These are phyloP conservation scores for Pyrus bretschneideri DNA, from an alignment of 306 rosid genomes.

Conservation along the genomic window DNA sequence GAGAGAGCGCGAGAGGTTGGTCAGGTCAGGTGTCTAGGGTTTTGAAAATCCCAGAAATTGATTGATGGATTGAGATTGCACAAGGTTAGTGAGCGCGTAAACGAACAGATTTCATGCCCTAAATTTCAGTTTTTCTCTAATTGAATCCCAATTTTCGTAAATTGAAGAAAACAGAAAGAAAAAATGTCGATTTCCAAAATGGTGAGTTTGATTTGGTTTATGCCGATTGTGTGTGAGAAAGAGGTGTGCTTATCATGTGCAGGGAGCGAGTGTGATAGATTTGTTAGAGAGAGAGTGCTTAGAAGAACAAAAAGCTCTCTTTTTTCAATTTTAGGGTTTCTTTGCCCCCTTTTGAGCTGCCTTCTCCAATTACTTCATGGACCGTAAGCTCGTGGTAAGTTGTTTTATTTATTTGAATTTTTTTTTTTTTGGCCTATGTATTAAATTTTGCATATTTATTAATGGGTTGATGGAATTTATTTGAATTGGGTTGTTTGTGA, in stretches of 20 bases:
- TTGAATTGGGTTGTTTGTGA: background rate
- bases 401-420: too few relatives aligned
- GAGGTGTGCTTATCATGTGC: slow-evolving; percentile 86
- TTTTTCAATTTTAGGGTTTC: slow-evolving; percentile 39
- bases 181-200: slow-evolving; percentile 8
- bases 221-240: slow-evolving; percentile 75
- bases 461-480: background rate
- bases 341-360: slow-evolving; percentile 12
- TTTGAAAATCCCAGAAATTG: slow-evolving; percentile 24
- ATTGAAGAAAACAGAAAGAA: background rate
- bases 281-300: slow-evolving; percentile 66
- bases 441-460: background rate
- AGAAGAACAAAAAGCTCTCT: slow-evolving; percentile 32
- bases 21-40: slow-evolving; percentile 36
- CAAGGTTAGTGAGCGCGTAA: slow-evolving; percentile 79
- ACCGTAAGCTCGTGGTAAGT: slow-evolving; percentile 93
- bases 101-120: slow-evolving; percentile 19
- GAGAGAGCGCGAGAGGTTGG: slow-evolving; percentile 14
- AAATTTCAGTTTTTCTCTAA: slow-evolving; percentile 21
- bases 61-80: background rate
- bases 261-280: slow-evolving; percentile 86
- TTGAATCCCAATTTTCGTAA: slow-evolving; percentile 16
- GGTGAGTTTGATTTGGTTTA: slow-evolving; percentile 58
- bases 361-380: slow-evolving; percentile 37
- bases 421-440: background rate